These are phyloP conservation scores for Knufia petricola DNA, from an alignment of 2,329 filamentous ascomycete genomes.

Conservation along the genomic window DNA sequence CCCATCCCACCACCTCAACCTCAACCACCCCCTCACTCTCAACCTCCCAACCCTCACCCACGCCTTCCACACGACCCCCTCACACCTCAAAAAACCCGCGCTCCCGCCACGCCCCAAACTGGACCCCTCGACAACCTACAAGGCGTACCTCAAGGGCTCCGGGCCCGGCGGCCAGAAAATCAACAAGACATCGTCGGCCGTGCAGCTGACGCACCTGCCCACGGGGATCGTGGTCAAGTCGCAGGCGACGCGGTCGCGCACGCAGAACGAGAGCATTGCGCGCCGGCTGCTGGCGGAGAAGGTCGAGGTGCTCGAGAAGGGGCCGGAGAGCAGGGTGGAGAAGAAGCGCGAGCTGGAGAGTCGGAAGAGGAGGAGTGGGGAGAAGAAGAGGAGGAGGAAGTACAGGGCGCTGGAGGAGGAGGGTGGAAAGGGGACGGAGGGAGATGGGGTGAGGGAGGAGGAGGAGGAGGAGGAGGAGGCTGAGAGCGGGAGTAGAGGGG, in stretches of 20 bases:
- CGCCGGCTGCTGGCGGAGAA: slow-evolving; percentile 65
- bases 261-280: slow-evolving; percentile 80
- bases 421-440: slow-evolving; percentile 13
- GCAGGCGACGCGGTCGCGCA: slow-evolving; percentile 78
- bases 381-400: slow-evolving; percentile 37
- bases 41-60: background rate
- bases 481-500: no score
- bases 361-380: slow-evolving; percentile 35
- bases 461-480: no score
- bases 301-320: slow-evolving; percentile 65
- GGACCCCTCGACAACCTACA: slow-evolving; percentile 67
- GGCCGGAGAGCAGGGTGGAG: slow-evolving; percentile 60
- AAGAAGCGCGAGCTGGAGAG: slow-evolving; percentile 85
- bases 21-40: background rate
- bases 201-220: slow-evolving; percentile 81
- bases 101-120: slow-evolving; percentile 63
- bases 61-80: slow-evolving; percentile 17
- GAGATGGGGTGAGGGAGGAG: background rate
- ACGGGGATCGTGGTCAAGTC: slow-evolving; percentile 91
- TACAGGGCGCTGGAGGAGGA: slow-evolving; percentile 32
- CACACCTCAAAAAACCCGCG: slow-evolving; percentile 39
- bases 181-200: slow-evolving; percentile 96
- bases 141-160: slow-evolving; percentile 79
- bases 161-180: slow-evolving; percentile 96
- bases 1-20: no score